Base-by-base conservation (phyloP, 495 filamentous ascomycete species). In the Niebla homalea region DNA sequence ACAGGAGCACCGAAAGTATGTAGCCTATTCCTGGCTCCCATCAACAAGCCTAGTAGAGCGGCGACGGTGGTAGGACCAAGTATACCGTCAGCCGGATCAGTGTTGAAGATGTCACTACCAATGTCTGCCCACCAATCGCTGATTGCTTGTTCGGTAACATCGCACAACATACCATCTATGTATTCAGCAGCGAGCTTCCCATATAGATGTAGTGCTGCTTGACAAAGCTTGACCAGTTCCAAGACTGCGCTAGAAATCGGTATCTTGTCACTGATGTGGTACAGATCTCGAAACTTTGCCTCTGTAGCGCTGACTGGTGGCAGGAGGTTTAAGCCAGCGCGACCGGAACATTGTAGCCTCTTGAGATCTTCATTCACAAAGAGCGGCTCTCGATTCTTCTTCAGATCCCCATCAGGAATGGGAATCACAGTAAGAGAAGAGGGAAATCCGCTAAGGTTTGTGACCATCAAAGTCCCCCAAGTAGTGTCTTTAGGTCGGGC, bases 41-140 rank as follows among this genome's bases (percentile, higher is more conserved):
- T 77, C 8, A 97, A 71, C 54, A 90, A 80, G 5, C 92, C 92
- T 18, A 98, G 67, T 22, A 98, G 66, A 3, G 85, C 93, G 21
- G 88, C 82, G 14, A 97, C 89, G 0, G 86, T 96, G 0, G 89
- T 95, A 3, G 92, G 89, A 0, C 92, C 92, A 6, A 98, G 67
- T 25, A 89, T 85, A 12, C 89, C 89, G 64, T 98, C 93, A 19
- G 80, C 84, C 2, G 92, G 93, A 64, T 97, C 93, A 19, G 87
- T 72, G 49, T 86, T 93, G 67, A 89, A 94, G 52, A 86, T 75
- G 42, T 96, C 89, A 0, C 83, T 83, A 4, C 93, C 92, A 39
- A 96, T 83, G 56, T 96, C 87, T 2, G 83, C 80, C 92, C 92
- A 98, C 92, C 93, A 98, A 64, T 95, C 85, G 55, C 80, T 83